Conservation (phyloP, 2,329 filamentous ascomycete genomes). For the Xylaria hypoxylon region DNA sequence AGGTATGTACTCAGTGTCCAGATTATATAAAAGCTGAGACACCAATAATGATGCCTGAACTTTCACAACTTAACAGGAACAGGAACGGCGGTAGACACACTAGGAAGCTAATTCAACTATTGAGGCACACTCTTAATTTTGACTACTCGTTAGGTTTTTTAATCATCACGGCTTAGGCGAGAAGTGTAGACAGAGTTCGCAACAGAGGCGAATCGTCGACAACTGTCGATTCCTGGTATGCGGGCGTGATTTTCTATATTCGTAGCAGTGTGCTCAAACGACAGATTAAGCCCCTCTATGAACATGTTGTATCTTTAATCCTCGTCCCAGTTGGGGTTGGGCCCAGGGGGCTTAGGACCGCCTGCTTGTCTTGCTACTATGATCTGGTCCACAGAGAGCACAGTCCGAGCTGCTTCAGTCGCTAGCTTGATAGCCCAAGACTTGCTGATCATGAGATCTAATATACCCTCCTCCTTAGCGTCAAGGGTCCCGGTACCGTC, state of each 20-base stretch:
- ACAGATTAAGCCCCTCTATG: conserved; percentile 29
- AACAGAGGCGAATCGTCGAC: not conserved
- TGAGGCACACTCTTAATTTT: not conserved
- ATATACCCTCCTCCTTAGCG: conserved; percentile 86
- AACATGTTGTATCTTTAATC: conserved; percentile 57
- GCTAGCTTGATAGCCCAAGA: conserved; percentile 97
- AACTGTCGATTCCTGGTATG: conserved; percentile 32
- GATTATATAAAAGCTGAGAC: not conserved
- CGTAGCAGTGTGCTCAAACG: conserved; percentile 26
- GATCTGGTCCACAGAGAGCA: conserved; percentile 97
- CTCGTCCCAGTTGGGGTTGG: conserved; percentile 82
- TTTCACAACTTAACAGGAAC: not conserved
- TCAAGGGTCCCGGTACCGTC: conserved; percentile 75
- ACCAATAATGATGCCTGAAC: not conserved
- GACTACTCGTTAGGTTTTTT: not conserved
- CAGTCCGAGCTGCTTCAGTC: conserved; percentile 92
- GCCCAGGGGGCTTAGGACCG: conserved; percentile 94
- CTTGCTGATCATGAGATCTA: conserved; percentile 93
- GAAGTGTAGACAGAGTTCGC: not conserved
- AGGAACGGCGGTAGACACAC: not conserved
- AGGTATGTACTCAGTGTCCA: not conserved
- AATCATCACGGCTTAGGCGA: not conserved
- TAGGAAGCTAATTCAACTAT: not conserved
- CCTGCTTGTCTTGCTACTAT: conserved; percentile 98
- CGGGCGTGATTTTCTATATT: conserved; percentile 33